Evolutionary conservation across 1,139 yeast species (phyloP).

Genomic region (Scheffersomyces quercinus): DNA sequence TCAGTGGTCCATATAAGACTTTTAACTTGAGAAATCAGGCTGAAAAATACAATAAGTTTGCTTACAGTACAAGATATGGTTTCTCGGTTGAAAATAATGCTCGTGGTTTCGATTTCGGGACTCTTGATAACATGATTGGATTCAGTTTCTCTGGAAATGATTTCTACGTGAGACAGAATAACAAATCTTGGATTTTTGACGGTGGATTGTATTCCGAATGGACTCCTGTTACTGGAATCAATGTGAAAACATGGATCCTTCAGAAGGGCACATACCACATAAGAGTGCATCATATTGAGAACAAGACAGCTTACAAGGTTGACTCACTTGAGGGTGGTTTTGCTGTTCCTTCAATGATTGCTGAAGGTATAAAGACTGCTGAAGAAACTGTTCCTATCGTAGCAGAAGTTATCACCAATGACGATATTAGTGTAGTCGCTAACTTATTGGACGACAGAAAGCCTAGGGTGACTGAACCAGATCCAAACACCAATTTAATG

Average conservation of each 20-base stretch:
- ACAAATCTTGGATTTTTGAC: constrained; percentile 8
- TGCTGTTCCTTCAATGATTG: constrained; percentile 1
- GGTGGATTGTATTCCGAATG: constrained; percentile 19
- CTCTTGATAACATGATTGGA: constrained; percentile 18
- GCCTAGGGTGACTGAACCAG: constrained; percentile 16
- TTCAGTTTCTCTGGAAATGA: constrained; percentile 10
- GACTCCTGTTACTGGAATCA: constrained; percentile 20
- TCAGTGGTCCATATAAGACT: constrained; percentile 24
- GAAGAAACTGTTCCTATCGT: constrained; percentile 6
- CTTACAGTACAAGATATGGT: constrained; percentile 27
- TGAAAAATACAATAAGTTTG: constrained; percentile 29
- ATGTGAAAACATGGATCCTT: constrained; percentile 22
- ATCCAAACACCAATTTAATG: constrained; percentile 25
- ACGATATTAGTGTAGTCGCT: constrained; percentile 11
- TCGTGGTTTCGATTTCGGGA: constrained; percentile 16
- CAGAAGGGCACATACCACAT: constrained; percentile 19
- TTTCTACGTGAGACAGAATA: constrained; percentile 9
- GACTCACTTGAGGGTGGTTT: constrained; percentile 22
- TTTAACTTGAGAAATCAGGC: constrained; percentile 15
- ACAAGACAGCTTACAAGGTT: constrained; percentile 11
- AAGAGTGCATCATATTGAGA: constrained; percentile 19
- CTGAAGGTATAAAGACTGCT: neutral
- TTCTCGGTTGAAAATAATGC: constrained; percentile 20
- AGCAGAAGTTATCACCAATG: constrained; percentile 2
- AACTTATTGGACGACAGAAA: constrained; percentile 8